These are phyloP conservation scores for Fistulinella cinereoalba DNA, from an alignment of 1,284 basidiomycete species.

Conservation along the genomic window DNA sequence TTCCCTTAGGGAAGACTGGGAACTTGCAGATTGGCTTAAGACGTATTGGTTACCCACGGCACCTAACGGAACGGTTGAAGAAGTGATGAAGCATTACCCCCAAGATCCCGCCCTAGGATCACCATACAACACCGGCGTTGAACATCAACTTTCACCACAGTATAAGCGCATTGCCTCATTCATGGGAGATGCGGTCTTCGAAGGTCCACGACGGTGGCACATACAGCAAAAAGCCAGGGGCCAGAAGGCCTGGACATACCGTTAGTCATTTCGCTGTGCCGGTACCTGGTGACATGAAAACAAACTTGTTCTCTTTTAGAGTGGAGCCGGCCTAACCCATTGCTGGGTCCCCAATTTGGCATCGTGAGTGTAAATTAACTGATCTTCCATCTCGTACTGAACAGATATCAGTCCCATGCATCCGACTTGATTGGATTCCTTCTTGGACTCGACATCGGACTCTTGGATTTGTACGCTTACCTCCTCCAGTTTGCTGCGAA, in stretches of 20 bases:
- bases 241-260: slow-evolving; percentile 49
- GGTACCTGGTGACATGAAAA: too few relatives aligned
- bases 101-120: slow-evolving; percentile 45
- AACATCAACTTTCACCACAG: slow-evolving; percentile 47
- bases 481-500: slow-evolving; percentile 42
- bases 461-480: slow-evolving; percentile 26
- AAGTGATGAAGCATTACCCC: slow-evolving; percentile 41
- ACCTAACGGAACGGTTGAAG: slow-evolving; percentile 28
- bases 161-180: slow-evolving; percentile 54
- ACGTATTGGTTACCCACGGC: slow-evolving; percentile 34
- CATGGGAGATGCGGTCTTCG: slow-evolving; percentile 52
- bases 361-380: too few relatives aligned
- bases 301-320: too few relatives aligned
- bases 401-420: too few relatives aligned
- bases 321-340: too few relatives aligned
- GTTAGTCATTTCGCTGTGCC: slow-evolving; percentile 31
- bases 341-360: too few relatives aligned
- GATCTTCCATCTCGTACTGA: too few relatives aligned
- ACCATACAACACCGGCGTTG: slow-evolving; percentile 46
- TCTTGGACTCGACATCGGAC: too few relatives aligned
- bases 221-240: slow-evolving; percentile 40
- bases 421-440: too few relatives aligned
- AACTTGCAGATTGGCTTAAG: slow-evolving; percentile 38
- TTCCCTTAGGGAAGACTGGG: slow-evolving; percentile 35
- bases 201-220: slow-evolving; percentile 51